phyloP scores from a whole-genome alignment of 1,284 basidiomycete species.

The Cutaneotrichosporon sp. region DNA sequence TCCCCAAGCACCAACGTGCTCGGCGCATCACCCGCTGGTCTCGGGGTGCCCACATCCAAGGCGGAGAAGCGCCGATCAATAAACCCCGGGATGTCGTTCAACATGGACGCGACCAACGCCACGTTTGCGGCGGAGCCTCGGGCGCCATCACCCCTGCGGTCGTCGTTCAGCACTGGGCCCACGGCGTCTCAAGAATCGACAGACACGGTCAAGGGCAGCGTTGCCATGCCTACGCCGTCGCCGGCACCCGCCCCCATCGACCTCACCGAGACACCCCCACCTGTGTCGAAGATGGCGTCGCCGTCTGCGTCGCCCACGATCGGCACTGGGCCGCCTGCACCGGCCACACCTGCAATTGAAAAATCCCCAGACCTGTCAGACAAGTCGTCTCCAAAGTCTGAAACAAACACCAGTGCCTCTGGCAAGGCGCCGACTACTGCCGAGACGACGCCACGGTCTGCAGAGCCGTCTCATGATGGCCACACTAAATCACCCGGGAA shows the following conservation, averaged over 20 bases:
- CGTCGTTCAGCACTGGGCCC: conserved; percentile 16
- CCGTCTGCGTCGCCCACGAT: background rate
- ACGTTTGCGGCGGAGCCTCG: conserved; percentile 35
- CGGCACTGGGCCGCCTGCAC: background rate
- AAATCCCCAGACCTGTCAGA: conserved; percentile 1
- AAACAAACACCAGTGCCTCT: background rate
- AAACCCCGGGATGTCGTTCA: conserved; percentile 47
- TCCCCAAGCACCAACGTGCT: background rate
- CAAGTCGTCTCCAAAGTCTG: conserved; percentile 1
- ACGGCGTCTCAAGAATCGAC: background rate
- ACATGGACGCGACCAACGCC: conserved; percentile 36
- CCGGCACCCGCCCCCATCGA: background rate
- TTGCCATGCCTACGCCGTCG: background rate
- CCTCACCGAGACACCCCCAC: background rate
- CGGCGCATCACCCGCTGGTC: conserved; percentile 6
- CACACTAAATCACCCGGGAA: background rate
- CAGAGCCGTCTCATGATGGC: conserved; percentile 1
- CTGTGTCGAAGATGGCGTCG: background rate
- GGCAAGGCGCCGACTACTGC: background rate
- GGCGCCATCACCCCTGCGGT: conserved; percentile 45
- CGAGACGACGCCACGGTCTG: background rate
- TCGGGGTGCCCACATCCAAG: conserved; percentile 39
- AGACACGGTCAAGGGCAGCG: background rate
- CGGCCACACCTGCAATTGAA: background rate
- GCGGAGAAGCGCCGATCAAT: conserved; percentile 46